Conservation (phyloP, 495 filamentous ascomycete species). For the Xylaria longipes region DNA sequence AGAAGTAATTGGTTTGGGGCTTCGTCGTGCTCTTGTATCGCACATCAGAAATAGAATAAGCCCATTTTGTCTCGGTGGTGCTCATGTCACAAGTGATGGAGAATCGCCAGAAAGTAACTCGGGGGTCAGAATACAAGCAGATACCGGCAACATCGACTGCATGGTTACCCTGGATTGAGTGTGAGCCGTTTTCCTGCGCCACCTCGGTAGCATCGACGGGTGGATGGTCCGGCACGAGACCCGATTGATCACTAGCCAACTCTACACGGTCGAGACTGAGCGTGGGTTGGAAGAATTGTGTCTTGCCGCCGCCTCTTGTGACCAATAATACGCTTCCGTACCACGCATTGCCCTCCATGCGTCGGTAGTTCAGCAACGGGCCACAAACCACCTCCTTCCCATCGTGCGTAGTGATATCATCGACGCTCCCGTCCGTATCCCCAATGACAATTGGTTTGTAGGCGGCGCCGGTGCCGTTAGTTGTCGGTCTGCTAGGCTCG, state of each 20-base stretch:
- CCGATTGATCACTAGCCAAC: constrained; percentile 25
- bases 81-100: constrained; percentile 65
- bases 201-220: constrained; percentile 28
- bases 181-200: background rate
- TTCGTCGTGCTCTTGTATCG: constrained; percentile 53
- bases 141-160: constrained; percentile 47
- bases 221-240: constrained; percentile 24
- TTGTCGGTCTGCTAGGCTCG: constrained; percentile 37
- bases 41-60: constrained; percentile 62
- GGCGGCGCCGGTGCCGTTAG: constrained; percentile 34
- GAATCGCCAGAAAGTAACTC: constrained; percentile 85
- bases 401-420: constrained; percentile 34
- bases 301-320: constrained; percentile 66
- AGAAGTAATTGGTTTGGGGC: constrained; percentile 64
- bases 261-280: constrained; percentile 41
- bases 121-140: constrained; percentile 79
- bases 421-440: constrained; percentile 40
- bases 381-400: constrained; percentile 74
- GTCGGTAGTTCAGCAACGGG: constrained; percentile 82
- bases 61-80: constrained; percentile 61
- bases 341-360: constrained; percentile 79
- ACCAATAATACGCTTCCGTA: constrained; percentile 85
- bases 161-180: constrained; percentile 37
- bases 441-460: constrained; percentile 52
- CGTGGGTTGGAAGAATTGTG: constrained; percentile 40